These are phyloP conservation scores for Talaromyces amestolkiae DNA, from an alignment of 2,329 filamentous ascomycete species.

Conservation along the genomic window DNA sequence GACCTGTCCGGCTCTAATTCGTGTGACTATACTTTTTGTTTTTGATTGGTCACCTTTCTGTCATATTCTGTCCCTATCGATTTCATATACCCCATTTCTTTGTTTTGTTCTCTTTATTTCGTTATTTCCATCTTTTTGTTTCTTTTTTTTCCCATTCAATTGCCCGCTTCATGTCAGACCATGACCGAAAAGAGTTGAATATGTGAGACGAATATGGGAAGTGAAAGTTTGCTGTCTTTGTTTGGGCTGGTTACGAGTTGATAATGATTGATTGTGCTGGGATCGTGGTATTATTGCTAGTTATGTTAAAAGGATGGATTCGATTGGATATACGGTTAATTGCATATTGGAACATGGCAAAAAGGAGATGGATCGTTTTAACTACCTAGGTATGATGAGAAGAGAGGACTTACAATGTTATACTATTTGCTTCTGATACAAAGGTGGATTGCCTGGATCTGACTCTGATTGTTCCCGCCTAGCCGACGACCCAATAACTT, in stretches of 20 bases:
- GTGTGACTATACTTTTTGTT: not conserved
- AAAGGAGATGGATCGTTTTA: not conserved
- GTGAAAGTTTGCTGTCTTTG: not conserved
- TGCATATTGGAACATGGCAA: not conserved
- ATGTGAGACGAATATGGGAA: slow-evolving; percentile 3
- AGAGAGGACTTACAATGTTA: not conserved
- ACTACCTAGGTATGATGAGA: not conserved
- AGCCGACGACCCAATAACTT: not conserved
- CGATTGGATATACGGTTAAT: not conserved
- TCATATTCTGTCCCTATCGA: slow-evolving; percentile 20
- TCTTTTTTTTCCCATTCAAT: not conserved
- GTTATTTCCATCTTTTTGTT: not conserved
- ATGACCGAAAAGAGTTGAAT: slow-evolving; percentile 4
- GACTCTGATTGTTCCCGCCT: not conserved
- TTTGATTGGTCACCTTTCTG: slow-evolving; percentile 8
- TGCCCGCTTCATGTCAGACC: not conserved
- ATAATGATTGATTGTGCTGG: slow-evolving; percentile 1
- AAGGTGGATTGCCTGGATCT: not conserved
- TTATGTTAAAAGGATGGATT: not conserved
- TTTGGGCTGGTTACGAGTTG: not conserved
- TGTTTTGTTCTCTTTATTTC: slow-evolving; percentile 12
- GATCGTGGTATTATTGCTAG: not conserved
- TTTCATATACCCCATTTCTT: slow-evolving; percentile 11
- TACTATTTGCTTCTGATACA: not conserved
- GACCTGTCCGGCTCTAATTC: not conserved